A percentile compares a stretch with the other conserved stretches of the same genome.
Evolutionary conservation across 2,329 filamentous ascomycete species (phyloP).

Genomic region (Fusarium annulatum): DNA sequence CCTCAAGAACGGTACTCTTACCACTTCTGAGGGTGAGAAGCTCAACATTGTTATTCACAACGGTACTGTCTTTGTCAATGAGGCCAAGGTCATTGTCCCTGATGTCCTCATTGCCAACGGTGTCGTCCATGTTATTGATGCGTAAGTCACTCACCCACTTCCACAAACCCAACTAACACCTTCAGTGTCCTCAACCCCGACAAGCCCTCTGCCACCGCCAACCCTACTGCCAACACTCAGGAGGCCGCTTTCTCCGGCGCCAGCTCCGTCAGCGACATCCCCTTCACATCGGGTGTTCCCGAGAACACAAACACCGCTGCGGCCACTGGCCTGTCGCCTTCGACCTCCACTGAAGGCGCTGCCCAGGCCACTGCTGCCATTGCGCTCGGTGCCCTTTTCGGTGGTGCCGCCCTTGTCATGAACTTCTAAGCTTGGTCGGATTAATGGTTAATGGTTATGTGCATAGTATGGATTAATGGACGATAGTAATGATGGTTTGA

Average conservation of each 20-base stretch:
- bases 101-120: conserved; percentile 66
- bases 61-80: conserved; percentile 49
- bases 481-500: conserved; percentile 1
- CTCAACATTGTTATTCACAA: conserved; percentile 57
- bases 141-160: conserved; percentile 51
- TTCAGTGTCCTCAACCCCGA: conserved; percentile 60
- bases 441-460: not conserved
- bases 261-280: conserved; percentile 57
- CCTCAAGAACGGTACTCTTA: conserved; percentile 42
- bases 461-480: conserved; percentile 1
- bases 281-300: conserved; percentile 66
- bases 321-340: conserved; percentile 31
- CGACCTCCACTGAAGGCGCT: conserved; percentile 32
- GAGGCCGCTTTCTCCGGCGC: conserved; percentile 65
- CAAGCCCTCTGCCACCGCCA: conserved; percentile 49
- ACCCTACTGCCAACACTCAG: conserved; percentile 52
- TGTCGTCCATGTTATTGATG: conserved; percentile 68
- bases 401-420: conserved; percentile 38
- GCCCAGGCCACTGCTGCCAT: conserved; percentile 41
- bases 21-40: conserved; percentile 45
- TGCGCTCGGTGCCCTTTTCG: conserved; percentile 40
- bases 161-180: conserved; percentile 42
- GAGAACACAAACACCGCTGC: conserved; percentile 10
- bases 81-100: conserved; percentile 59
- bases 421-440: conserved; percentile 17